Base-by-base conservation (phyloP, 345 rosid genomes). In the Eucalyptus rudis region DNA sequence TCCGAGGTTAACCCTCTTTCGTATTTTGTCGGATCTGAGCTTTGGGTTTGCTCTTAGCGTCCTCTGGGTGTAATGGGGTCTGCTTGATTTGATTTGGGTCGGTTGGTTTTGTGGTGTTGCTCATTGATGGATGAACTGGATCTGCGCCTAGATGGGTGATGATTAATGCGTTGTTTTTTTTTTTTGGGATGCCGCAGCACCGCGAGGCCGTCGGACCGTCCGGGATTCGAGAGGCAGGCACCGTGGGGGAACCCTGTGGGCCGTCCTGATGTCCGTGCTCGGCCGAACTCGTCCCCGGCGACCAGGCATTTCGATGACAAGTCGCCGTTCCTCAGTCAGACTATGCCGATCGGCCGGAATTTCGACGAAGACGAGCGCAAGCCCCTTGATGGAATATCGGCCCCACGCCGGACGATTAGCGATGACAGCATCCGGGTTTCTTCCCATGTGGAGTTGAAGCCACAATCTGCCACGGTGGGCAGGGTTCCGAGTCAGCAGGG, bases 321-420 rank as follows among this genome's bases (percentile, higher is more conserved):
- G 90, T 90, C 97, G 22, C 93, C 96, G 2, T 97, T 97, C 91
- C 92, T 95, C 25, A 93, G 93, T 88, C 93, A 90, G 90, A 90
- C 91, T 0, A 90, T 88, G 1, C 94, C 92, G 81, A 95, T 97
- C 86, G 99, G 97, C 58, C 95, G 97, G 31, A 92, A 95, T 89
- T 97, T 97, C 51, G 97, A 90, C 56, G 99, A 97, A 92, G 99
- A 97, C 86, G 99, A 97, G 89, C 91, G 98, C 52, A 97, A 93
- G 91, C 98, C 97, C 10, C 92, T 96, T 33, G 97, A 96, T 91
- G 96, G 98, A 86, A 90, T 90, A 76, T 94, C 95, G 0, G 94
- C 90, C 20, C 95, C 97, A 0, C 95, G 98, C n/a, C 92, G 94
- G 88, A 93, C 91, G 13, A 88, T 96, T 31, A 91, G 93, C 86